Evolutionary conservation across 2,329 filamentous ascomycete species (phyloP), one percentile per base, ranked within the genome.

Genomic region (Exserohilum turcica): DNA sequence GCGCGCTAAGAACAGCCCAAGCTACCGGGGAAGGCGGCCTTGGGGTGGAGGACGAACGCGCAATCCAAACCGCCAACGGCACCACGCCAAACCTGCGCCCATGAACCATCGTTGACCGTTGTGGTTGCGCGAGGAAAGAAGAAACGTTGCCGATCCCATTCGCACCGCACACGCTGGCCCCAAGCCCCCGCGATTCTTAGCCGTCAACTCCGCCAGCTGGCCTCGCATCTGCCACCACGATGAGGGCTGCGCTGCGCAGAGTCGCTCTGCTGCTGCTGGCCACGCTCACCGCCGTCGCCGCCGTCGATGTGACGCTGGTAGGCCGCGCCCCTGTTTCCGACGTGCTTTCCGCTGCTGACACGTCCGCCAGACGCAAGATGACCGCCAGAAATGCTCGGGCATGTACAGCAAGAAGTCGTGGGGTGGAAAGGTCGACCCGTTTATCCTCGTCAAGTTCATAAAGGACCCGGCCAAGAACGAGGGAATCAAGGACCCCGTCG

Each of bases 351-450:
- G 12, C 5, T 28, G 37, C 52, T 54, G 51, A 59, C 29, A 33
- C 12, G n/a, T 12, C 7, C 19, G 10, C 4, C 16, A 95, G 90
- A 88, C 91, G 74, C 83, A 94, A 72, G 85, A 87, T 31, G 89
- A 93, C 70, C 82, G 86, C 69, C 90, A 96, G 78, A 85, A 88
- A 84, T 97, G 93, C 79, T 79, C 82, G 80, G 91, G 93, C 78
- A 97, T 97, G 92, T 97, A 97, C 80, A 92, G 90, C 78, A 87
- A 86, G 72, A 89, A 86, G 68, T 84, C 88, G 44, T 97, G 93
- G 93, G 91, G 91, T 65, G 93, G 93, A 54, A 84, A 86, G 31
- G 84, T 91, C 55, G 91, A 97, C 65, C 93, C 93, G 16, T 96
- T 91, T 78, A 96, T 97, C 73, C 82, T 89, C 64, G 83, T 91